phyloP scores from a whole-genome alignment of 2,329 filamentous ascomycete species.

The Xylariaceae sp. region DNA sequence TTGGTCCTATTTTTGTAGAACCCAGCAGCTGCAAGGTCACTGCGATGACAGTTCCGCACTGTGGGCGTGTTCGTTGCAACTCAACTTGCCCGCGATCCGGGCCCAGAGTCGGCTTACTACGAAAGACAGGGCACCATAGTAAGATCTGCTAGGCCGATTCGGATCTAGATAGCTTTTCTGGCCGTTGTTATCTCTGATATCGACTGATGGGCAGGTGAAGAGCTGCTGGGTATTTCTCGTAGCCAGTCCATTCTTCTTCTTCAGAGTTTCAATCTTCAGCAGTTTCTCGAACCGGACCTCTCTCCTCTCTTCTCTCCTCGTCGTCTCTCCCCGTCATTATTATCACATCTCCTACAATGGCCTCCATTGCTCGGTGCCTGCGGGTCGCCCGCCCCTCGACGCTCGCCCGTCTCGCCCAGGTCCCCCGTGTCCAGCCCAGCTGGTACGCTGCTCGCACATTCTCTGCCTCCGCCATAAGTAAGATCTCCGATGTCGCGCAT shows the following conservation, averaged over 20 bases:
- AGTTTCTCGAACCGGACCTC: background rate
- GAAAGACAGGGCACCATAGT: background rate
- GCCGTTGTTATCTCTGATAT: background rate
- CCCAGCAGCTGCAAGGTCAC: too few species aligned
- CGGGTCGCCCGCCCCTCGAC: slow-evolving; percentile 45
- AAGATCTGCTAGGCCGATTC: background rate
- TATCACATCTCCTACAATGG: slow-evolving; percentile 27
- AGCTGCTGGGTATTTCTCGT: too few species aligned
- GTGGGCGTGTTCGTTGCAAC: background rate
- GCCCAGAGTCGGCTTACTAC: background rate
- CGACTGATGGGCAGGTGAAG: background rate
- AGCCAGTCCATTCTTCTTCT: too few species aligned
- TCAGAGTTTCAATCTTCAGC: too few species aligned
- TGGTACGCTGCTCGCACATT: slow-evolving; percentile 41
- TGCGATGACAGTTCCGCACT: too few species aligned
- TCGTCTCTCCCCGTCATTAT: background rate
- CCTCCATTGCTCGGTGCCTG: slow-evolving; percentile 55
- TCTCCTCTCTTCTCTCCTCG: background rate
- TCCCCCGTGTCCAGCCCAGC: slow-evolving; percentile 31
- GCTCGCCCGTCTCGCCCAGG: slow-evolving; percentile 37
- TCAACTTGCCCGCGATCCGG: background rate
- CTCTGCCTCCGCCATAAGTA: slow-evolving; percentile 43
- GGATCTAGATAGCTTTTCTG: background rate
- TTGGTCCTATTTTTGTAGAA: too few species aligned
- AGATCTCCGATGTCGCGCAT: slow-evolving; percentile 38